phyloP scores from a whole-genome alignment of 2,329 filamentous ascomycete species.

The Neofusicoccum sp. region DNA sequence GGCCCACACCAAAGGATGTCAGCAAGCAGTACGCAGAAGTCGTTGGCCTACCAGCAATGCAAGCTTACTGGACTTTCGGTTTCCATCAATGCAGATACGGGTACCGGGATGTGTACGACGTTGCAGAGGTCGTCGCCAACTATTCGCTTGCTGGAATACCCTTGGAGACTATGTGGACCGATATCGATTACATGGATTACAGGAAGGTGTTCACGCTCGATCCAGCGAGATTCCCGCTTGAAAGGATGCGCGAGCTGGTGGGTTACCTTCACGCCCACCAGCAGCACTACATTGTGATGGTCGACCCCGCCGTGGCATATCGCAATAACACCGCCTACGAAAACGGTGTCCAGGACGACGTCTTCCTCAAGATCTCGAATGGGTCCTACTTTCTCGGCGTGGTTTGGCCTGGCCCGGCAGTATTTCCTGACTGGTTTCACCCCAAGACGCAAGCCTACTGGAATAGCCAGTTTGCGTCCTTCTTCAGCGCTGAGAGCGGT shows the following conservation, averaged over 20 bases:
- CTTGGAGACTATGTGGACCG: slow-evolving; percentile 73
- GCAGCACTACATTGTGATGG: slow-evolving; percentile 76
- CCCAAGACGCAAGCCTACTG: slow-evolving; percentile 67
- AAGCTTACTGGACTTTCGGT: slow-evolving; percentile 56
- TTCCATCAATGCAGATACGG: slow-evolving; percentile 58
- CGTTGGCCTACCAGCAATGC: slow-evolving; percentile 52
- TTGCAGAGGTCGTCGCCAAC: slow-evolving; percentile 69
- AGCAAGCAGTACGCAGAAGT: slow-evolving; percentile 55
- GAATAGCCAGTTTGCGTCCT: slow-evolving; percentile 66
- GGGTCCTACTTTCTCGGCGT: slow-evolving; percentile 63
- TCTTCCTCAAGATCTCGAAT: slow-evolving; percentile 59
- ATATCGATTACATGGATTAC: slow-evolving; percentile 69
- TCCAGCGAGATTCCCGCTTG: slow-evolving; percentile 63
- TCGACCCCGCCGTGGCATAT: slow-evolving; percentile 65
- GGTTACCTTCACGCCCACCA: slow-evolving; percentile 66
- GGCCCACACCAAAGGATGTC: slow-evolving; percentile 49
- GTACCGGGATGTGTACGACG: slow-evolving; percentile 61
- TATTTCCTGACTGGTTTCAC: slow-evolving; percentile 78
- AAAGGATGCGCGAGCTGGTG: slow-evolving; percentile 66
- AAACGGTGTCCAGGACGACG: slow-evolving; percentile 60
- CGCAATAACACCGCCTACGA: slow-evolving; percentile 60
- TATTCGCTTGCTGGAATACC: slow-evolving; percentile 68
- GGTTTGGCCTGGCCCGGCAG: slow-evolving; percentile 76
- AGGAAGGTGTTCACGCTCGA: slow-evolving; percentile 67
- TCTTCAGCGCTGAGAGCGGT: slow-evolving; percentile 66